Evolutionary conservation across 768 basidiomycete species (phyloP), one percentile per base, ranked within the genome.

Genomic region (Trametes cubensis): DNA sequence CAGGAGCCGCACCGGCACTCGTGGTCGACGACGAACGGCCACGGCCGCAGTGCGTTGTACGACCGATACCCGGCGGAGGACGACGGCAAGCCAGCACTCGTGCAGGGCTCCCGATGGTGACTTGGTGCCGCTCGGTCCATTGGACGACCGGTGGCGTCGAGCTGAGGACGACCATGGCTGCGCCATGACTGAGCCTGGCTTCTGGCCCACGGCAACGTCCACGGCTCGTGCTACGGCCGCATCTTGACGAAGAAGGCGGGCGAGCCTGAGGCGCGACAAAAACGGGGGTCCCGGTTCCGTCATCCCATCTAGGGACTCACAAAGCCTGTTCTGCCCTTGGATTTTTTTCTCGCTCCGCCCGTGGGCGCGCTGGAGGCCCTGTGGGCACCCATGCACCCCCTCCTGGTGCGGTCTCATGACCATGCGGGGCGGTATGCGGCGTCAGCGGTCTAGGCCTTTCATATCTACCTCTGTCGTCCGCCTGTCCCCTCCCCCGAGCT

Each of bases 31-130:
- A 17, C 41, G 42, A 52, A 26, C 41, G 26, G 55, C 42, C 55
- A 26, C 41, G 26, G 55, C 42, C 55, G 50, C 18, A n/a, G 42
- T 23, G 26, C 61, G n/a, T 21, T 55, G 58, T 60, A 47, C 48
- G 53, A 55, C 28, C 60, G 56, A 15, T 58, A 55, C 53, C 34
- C 34, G 34, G 26, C 26, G 30, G 62, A 67, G 34, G 59, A 65
- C 59, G 67, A 65, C 59, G 61, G 62, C 55, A 61, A 54, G 45
- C 48, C 64, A 50, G 45, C 67, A 25, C 58, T 48, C 28, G 46
- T 67, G 20, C 57, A 56, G 38, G 28, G 62, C 48, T 44, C 60
- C 28, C 55, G 63, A 25, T 65, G 67, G 63, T 67, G 62, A 67
- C 10, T 11, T 34, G 34, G 20, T 23, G 1, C 11, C 34, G 34